Evolutionary conservation across 2,329 filamentous ascomycete genomes (phyloP), one percentile per base, ranked within the genome.

Genomic region (Blastomyces parvus): DNA sequence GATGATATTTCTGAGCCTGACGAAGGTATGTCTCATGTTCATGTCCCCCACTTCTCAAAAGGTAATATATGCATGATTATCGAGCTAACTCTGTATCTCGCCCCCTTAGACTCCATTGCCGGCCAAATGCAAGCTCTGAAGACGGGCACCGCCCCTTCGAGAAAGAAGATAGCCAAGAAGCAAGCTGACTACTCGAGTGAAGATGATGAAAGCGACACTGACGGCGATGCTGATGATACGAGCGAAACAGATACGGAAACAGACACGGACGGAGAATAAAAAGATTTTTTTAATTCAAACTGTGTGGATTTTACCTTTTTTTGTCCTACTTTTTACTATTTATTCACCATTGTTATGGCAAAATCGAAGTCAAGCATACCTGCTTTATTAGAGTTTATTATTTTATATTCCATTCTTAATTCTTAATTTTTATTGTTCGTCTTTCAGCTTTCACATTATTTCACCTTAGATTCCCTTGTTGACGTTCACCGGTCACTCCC

Each of bases 1-100:
- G 94, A 96, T 70, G 94, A 99, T 64, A 99, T 99, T 68, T 96
- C 90, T 73, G 94, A 99, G 75, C 94, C 95, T 44, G 94, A 97
- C 67, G 94, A 99, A 82, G 94, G 94, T 96, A 83, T 81, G 87
- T 81, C 60, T 60, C 17, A 8, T 59, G 55, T 30, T 55, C 19
- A 53, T 36, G 60, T 50, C 57, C 25, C 55, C 56, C 62, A 59
- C 63, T 66, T 25, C 44, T 60, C 56, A 59, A 53, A 38, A 44
- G 33, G 56, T 64, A 17, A 58, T 52, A 63, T 59, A 25, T 36
- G 17, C 27, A 63, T 61, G 30, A 60, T 36, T 50, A 63, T 50
- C 76, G 67, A 76, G 64, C 61, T 65, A 63, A 64, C 67, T 70
- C 64, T 70, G 63, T 27, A 13, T 46, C 27, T 61, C 60, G 55